Percentiles rank a stretch among this genome's conserved stretches.
Evolutionary conservation across 306 rosid species (phyloP).

Genomic region (Aeschynomene evenia): DNA sequence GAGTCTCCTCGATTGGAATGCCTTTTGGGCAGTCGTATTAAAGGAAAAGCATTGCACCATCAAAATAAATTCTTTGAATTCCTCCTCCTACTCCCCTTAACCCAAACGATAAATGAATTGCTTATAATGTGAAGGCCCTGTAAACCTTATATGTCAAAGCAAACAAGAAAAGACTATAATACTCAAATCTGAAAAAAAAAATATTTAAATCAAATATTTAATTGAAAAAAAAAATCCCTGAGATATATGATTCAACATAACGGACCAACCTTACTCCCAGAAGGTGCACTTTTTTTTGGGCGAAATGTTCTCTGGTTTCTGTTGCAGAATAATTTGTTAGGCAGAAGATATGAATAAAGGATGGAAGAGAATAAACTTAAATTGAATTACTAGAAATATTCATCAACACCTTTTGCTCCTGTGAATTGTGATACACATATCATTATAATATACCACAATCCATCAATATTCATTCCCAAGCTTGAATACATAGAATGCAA

Average conservation of each 20-base stretch:
- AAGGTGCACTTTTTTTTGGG: constrained; percentile 94
- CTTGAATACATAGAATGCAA: background rate
- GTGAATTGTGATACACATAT: constrained; percentile 17
- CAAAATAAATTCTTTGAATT: background rate
- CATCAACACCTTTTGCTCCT: constrained; percentile 11
- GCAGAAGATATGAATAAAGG: constrained; percentile 4
- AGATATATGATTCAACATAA: constrained; percentile 8
- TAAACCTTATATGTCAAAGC: background rate
- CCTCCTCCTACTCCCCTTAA: background rate
- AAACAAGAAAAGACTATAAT: background rate
- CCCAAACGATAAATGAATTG: background rate
- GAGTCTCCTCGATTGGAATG: background rate
- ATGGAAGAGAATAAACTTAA: constrained; percentile 25
- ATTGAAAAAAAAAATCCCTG: background rate
- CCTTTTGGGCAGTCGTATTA: background rate
- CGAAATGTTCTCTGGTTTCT: constrained; percentile 98
- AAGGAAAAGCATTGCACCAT: background rate
- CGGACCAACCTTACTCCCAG: constrained; percentile 92
- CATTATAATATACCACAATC: background rate
- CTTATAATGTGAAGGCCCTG: background rate
- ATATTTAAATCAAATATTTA: constrained; percentile 1
- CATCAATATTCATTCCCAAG: background rate
- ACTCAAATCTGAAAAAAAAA: constrained; percentile 14
- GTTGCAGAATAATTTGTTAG: constrained; percentile 42
- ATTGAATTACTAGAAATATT: constrained; percentile 8